phyloP scores from a whole-genome alignment of 768 basidiomycete genomes.

The Boletellus emodensis region DNA sequence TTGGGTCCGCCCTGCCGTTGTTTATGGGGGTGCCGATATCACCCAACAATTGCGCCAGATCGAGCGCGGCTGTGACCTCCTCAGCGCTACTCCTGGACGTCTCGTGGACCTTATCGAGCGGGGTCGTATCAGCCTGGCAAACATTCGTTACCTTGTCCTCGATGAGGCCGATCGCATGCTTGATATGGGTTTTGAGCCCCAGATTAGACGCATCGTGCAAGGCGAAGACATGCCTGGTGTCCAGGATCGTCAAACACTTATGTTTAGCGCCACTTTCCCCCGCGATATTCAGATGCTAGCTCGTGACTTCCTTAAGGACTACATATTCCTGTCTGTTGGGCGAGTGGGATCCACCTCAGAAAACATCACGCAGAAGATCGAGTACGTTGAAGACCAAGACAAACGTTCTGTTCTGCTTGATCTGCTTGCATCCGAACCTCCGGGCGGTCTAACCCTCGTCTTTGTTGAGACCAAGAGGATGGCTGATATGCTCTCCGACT shows the following conservation, averaged over 20 bases:
- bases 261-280: conserved; percentile 99
- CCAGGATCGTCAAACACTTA: conserved; percentile 90
- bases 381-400: conserved; percentile 96
- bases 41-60: conserved; percentile 89
- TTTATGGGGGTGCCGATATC: conserved; percentile 99
- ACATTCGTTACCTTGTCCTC: conserved; percentile 96
- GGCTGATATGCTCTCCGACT: conserved; percentile 98
- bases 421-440: conserved; percentile 72
- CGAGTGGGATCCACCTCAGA: conserved; percentile 98
- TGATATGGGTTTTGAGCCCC: conserved; percentile 99
- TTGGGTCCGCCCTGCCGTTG: conserved; percentile 98
- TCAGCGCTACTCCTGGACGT: conserved; percentile 96
- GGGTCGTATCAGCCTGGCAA: conserved; percentile 92
- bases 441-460: conserved; percentile 82
- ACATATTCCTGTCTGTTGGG: conserved; percentile 97
- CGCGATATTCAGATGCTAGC: conserved; percentile 97
- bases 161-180: conserved; percentile 99
- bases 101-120: conserved; percentile 98
- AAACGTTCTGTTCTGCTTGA: conserved; percentile 97
- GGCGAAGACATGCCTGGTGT: conserved; percentile 98
- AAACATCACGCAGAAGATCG: conserved; percentile 99
- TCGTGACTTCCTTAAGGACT: conserved; percentile 95
- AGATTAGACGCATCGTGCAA: conserved; percentile 97
- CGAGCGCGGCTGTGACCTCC: conserved; percentile 94
- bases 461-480: conserved; percentile 99